Percentiles rank a stretch among this genome's conserved stretches.
phyloP scores from a whole-genome alignment of 225 moss, liverwort and hornwort species.

The Physcomitrium patens region DNA sequence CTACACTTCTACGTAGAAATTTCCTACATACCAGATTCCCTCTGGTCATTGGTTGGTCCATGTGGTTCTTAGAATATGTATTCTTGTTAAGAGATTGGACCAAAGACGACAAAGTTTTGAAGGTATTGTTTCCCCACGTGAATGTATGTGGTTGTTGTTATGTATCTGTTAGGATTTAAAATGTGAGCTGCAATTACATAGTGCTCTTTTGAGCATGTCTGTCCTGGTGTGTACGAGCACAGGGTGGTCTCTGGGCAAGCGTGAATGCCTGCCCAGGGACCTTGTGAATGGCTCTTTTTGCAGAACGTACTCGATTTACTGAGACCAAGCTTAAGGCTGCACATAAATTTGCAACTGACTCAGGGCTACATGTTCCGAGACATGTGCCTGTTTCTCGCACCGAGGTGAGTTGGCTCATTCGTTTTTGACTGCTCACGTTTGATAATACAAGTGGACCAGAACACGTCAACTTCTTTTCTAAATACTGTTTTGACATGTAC shows the following conservation, averaged over 20 bases:
- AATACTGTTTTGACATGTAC: too few relatives aligned
- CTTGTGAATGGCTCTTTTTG: conserved; percentile 97
- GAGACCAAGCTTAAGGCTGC: conserved; percentile 83
- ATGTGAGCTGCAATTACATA: neutral
- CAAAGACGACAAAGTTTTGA: conserved; percentile 77
- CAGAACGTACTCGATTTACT: conserved; percentile 95
- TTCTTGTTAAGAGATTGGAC: conserved; percentile 91
- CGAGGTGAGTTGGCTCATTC: conserved; percentile 55
- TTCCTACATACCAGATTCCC: conserved; percentile 77
- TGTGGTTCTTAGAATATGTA: conserved; percentile 98
- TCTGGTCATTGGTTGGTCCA: conserved; percentile 98
- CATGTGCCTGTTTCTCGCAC: conserved; percentile 97
- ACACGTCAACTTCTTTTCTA: too few relatives aligned
- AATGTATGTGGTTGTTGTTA: neutral
- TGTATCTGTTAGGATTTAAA: conserved; percentile 27
- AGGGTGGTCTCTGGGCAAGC: conserved; percentile 79
- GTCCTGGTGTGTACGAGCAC: conserved; percentile 28
- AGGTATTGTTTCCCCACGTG: conserved; percentile 43
- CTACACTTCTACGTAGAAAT: too few relatives aligned
- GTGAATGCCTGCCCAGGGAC: conserved; percentile 89
- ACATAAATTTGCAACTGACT: conserved; percentile 74
- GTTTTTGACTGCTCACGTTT: neutral
- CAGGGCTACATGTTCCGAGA: conserved; percentile 75
- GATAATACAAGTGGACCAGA: too few relatives aligned
- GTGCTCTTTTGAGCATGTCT: neutral